phyloP scores from a whole-genome alignment of 257 asterid genomes.

The Solanum ahanhuiri region DNA sequence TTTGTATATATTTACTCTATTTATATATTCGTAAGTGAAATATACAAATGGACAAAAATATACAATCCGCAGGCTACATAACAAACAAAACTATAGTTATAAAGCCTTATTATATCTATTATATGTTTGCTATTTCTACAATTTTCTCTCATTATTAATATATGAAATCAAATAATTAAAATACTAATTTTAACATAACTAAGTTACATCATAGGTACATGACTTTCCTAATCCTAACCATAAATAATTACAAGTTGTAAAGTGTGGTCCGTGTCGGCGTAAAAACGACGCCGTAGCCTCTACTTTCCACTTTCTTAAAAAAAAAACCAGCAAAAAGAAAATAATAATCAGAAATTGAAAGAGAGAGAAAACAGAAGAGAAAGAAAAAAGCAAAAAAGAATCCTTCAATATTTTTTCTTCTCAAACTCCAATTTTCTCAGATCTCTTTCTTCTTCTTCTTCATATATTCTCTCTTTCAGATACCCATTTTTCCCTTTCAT shows the following conservation, averaged over 20 bases:
- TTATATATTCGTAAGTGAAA: too few relatives aligned
- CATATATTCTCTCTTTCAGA: neutral
- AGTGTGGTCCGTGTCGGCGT: neutral
- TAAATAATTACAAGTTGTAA: neutral
- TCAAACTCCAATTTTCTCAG: constrained; percentile 3
- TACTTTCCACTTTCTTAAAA: neutral
- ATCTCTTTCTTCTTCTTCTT: neutral
- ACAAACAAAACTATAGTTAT: too few relatives aligned
- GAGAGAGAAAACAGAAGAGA: neutral
- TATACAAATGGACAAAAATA: too few relatives aligned
- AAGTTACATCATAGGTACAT: neutral
- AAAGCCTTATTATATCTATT: too few relatives aligned
- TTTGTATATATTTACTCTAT: too few relatives aligned
- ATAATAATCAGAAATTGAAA: neutral
- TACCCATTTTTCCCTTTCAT: neutral
- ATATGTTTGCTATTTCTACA: too few relatives aligned
- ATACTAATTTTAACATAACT: neutral
- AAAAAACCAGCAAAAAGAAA: neutral
- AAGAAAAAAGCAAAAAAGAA: neutral
- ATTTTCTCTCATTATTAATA: too few relatives aligned
- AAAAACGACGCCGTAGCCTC: neutral
- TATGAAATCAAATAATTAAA: neutral
- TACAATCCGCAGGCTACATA: too few relatives aligned
- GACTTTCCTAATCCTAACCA: neutral
- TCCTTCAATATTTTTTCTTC: neutral